phyloP scores from a whole-genome alignment of 176 grass and related monocot species.

The Puccinellia tenuiflora region DNA sequence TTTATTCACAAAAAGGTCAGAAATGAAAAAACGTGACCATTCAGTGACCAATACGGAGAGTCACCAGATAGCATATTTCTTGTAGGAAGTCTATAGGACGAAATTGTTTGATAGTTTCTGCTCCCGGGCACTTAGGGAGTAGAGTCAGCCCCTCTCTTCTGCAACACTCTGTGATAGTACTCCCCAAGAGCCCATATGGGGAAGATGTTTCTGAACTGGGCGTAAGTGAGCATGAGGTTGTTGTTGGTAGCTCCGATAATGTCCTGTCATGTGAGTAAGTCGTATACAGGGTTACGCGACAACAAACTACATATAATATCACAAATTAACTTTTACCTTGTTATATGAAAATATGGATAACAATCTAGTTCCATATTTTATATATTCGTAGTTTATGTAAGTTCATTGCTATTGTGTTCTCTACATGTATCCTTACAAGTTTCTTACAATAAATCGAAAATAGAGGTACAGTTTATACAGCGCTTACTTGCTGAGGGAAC shows the following conservation, averaged over 20 bases:
- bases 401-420: no score
- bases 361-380: no score
- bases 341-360: neutral
- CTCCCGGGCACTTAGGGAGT: neutral
- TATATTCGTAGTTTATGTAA: no score
- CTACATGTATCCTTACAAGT: no score
- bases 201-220: constrained; percentile 46
- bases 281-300: neutral
- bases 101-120: no score
- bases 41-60: no score
- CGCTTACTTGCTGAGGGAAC: neutral
- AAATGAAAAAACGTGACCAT: no score
- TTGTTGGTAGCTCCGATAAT: constrained; percentile 45
- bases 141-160: neutral
- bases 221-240: constrained; percentile 52
- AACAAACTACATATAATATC: no score
- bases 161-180: constrained; percentile 20
- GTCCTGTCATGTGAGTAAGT: constrained; percentile 27
- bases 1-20: no score
- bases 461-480: neutral
- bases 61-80: no score
- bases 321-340: neutral
- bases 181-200: constrained; percentile 62
- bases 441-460: neutral
- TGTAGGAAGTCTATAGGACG: no score